Conservation (phyloP, 768 basidiomycete species). For the Termitomyces eurrhizus region DNA sequence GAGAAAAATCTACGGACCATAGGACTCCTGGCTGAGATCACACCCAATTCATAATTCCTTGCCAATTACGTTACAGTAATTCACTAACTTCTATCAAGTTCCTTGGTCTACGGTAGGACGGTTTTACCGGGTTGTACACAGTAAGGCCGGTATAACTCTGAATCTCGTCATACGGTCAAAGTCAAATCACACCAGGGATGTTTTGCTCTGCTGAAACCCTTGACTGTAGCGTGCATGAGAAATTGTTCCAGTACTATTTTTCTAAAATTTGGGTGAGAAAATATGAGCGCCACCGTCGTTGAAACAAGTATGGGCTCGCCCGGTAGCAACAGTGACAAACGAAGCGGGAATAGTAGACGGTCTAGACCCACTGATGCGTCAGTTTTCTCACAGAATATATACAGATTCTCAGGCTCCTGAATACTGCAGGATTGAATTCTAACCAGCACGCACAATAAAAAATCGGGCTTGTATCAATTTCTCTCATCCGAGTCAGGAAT, state of each 20-base stretch:
- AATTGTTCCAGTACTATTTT: not conserved
- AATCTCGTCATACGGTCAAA: slow-evolving; percentile 21
- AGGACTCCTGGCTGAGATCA: not conserved
- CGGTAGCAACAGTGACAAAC: not conserved
- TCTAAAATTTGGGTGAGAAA: not conserved
- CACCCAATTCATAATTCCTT: slow-evolving; percentile 18
- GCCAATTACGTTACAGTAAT: too few relatives aligned
- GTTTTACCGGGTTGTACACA: slow-evolving; percentile 29
- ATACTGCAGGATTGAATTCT: not conserved
- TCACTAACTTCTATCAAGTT: slow-evolving; percentile 27
- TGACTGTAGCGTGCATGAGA: not conserved
- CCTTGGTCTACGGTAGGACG: slow-evolving; percentile 21
- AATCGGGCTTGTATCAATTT: not conserved
- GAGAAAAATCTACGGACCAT: too few relatives aligned
- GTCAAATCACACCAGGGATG: slow-evolving; percentile 12
- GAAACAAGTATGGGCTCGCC: not conserved
- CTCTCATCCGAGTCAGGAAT: not conserved
- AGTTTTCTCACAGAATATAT: not conserved
- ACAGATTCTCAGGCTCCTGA: not conserved
- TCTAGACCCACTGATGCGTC: not conserved
- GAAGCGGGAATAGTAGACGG: not conserved
- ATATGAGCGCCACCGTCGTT: not conserved
- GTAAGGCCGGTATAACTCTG: slow-evolving; percentile 43
- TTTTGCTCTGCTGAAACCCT: slow-evolving; percentile 27
- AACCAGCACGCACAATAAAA: not conserved